Evolutionary conservation across 1,284 basidiomycete species (phyloP).

Genomic region (Gomphus sp.): DNA sequence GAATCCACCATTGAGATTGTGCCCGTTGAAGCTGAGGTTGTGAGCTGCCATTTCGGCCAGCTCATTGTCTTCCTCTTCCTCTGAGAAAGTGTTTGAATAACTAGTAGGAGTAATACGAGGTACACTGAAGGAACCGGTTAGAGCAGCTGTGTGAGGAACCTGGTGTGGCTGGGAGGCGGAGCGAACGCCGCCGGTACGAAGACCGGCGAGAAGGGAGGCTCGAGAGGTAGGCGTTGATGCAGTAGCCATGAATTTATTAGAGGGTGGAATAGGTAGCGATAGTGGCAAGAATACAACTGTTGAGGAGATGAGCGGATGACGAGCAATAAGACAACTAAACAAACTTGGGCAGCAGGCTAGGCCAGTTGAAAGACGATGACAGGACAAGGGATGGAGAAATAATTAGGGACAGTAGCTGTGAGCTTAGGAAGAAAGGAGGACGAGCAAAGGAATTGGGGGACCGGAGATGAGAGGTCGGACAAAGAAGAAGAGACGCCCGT

Average conservation of each 20-base stretch:
- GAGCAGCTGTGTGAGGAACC: constrained; percentile 61
- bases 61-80: constrained; percentile 47
- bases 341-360: constrained; percentile 15
- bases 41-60: constrained; percentile 45
- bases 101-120: constrained; percentile 36
- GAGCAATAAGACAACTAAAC: constrained; percentile 13
- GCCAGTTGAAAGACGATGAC: constrained; percentile 1
- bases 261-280: constrained; percentile 26
- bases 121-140: constrained; percentile 51
- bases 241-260: constrained; percentile 41
- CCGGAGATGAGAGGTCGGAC: constrained; percentile 19
- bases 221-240: constrained; percentile 51
- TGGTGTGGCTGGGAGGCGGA: constrained; percentile 41
- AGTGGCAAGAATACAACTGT: constrained; percentile 14
- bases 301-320: constrained; percentile 22
- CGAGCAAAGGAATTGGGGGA: constrained; percentile 10
- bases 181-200: constrained; percentile 78
- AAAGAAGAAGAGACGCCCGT: constrained; percentile 10
- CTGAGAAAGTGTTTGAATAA: constrained; percentile 31
- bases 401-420: constrained; percentile 11
- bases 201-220: constrained; percentile 74
- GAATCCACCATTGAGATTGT: constrained; percentile 24
- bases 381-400: constrained; percentile 10
- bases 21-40: constrained; percentile 28
- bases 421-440: constrained; percentile 6